Base-by-base conservation (phyloP, 345 rosid species). In the Boechera divaricarpa region DNA sequence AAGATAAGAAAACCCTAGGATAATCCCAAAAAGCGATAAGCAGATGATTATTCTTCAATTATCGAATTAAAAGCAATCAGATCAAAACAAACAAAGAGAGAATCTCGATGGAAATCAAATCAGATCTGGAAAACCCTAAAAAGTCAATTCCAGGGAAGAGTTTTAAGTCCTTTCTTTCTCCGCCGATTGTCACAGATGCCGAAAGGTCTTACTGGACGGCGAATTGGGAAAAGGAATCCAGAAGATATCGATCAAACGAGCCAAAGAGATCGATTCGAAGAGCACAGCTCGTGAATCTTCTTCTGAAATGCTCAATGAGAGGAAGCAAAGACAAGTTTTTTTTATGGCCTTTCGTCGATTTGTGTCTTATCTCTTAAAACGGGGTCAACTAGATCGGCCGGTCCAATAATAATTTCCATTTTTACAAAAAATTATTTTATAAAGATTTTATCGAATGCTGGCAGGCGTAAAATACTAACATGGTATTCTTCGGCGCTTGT, bases 191-290 rank as follows among this genome's bases (percentile, higher is more conserved):
- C 83, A 77, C 73, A 41, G 74, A 77, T 59, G 73, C 67, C 69
- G 76, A 76, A 80, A 81, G 64, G 64, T 76, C 88, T 82, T 85
- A 82, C 88, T 87, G 69, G 79, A 39, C 65, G 63, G 71, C 44
- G 62, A 57, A 31, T 72, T 7, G 52, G 32, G 42, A 21, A 44
- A 48, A 35, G 36, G 56, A 15, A 72, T 59, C 38, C 47, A 65
- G 72, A 57, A 77, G 67, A 64, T n/a, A 32, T 31, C n/a, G 44
- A 63, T 42, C 26, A 26, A 36, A 55, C 62, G 64, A 74, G 48
- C 47, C 57, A 67, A 48, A 24, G 45, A 36, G 45, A 58, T 66
- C 51, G 63, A 63, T 6, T 28, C 38, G 60, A 59, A 59, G 64
- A 54, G 42, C 7, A 49, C 35, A 63, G 21, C 1, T 5, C 32